Conservation (phyloP, 495 filamentous ascomycete genomes). For the Haplographium delicatum region DNA sequence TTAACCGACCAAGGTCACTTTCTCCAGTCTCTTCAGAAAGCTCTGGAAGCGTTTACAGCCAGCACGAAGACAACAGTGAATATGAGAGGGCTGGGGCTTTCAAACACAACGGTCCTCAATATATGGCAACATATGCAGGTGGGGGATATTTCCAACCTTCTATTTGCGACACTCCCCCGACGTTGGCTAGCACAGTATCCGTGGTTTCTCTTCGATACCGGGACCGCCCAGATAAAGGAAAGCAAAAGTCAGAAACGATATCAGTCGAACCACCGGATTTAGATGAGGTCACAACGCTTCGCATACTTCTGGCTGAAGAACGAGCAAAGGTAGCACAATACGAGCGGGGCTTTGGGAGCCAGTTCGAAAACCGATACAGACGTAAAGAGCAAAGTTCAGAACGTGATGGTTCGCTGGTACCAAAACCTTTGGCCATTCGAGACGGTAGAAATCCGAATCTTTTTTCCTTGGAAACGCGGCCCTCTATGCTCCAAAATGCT, state of each 20-base stretch:
- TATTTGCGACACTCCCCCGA: background rate
- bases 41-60: conserved; percentile 1
- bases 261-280: background rate
- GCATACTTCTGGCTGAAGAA: background rate
- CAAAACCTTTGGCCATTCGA: background rate
- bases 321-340: background rate
- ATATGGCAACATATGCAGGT: background rate
- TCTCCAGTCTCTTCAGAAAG: conserved; percentile 1
- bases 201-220: background rate
- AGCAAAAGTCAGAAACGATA: background rate
- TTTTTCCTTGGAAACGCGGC: background rate
- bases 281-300: background rate
- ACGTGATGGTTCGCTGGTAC: background rate
- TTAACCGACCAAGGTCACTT: background rate
- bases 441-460: background rate
- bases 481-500: background rate
- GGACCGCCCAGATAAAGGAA: background rate
- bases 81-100: background rate
- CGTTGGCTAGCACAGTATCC: background rate
- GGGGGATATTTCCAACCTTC: background rate
- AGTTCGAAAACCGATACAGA: background rate
- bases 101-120: background rate
- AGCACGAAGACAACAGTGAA: background rate
- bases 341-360: background rate
- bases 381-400: background rate